Conservation (phyloP, 2,329 filamentous ascomycete genomes). For the Aspergillus latus region DNA sequence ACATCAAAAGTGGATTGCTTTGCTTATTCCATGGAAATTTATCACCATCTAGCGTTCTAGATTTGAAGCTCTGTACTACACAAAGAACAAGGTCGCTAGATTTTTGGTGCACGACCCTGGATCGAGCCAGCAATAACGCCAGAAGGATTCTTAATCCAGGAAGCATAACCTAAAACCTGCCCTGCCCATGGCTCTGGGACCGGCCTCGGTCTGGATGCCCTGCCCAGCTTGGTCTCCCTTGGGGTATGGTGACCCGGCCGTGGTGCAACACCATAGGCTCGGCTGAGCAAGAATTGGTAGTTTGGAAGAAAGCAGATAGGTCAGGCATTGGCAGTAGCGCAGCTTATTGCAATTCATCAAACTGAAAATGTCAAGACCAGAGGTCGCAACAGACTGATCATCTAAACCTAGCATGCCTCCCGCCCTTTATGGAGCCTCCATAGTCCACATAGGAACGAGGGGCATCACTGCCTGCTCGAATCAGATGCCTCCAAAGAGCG, state of each 20-base stretch:
- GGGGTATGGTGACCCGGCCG: background rate
- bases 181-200: background rate
- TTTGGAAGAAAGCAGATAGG: background rate
- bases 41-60: background rate
- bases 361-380: background rate
- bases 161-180: background rate
- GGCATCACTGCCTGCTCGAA: background rate
- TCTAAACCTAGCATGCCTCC: background rate
- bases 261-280: background rate
- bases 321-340: background rate
- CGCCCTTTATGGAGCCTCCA: background rate
- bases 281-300: background rate
- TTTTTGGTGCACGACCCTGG: constrained; percentile 12
- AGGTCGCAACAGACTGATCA: background rate
- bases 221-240: background rate
- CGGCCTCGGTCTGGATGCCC: background rate
- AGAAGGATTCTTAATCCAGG: constrained; percentile 7
- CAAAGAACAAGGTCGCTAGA: constrained; percentile 6
- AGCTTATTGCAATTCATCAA: background rate
- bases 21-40: background rate
- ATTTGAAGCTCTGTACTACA: background rate
- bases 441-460: background rate
- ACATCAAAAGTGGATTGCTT: background rate
- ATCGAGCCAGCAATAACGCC: constrained; percentile 13
- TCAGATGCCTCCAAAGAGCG: constrained; percentile 4